Percentiles rank a stretch among this genome's conserved stretches.
These are phyloP conservation scores for Helicocarpus griseus DNA, from an alignment of 2,329 filamentous ascomycete species.

Conservation along the genomic window DNA sequence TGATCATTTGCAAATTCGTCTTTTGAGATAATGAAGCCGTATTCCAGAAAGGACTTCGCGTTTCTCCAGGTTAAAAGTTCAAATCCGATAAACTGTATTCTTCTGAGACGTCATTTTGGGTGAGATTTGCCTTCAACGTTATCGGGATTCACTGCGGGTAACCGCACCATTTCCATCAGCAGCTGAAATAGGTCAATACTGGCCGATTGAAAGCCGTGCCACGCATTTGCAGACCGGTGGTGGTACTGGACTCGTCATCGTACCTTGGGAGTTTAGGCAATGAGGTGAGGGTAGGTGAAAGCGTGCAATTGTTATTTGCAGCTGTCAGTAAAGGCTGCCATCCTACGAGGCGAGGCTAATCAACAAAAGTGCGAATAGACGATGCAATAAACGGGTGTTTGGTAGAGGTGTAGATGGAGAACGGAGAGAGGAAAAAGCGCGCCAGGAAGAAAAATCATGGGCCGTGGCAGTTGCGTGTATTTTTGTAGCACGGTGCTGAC, in stretches of 20 bases:
- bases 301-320: neutral
- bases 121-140: neutral
- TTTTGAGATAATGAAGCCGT: neutral
- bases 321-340: neutral
- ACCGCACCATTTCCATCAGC: neutral
- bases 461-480: conserved; percentile 4
- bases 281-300: neutral
- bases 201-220: too few species aligned
- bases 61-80: neutral
- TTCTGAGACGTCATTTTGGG: neutral
- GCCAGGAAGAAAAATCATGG: too few species aligned
- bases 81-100: neutral
- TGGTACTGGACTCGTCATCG: too few species aligned
- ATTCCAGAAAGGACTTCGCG: neutral
- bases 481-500: conserved; percentile 1
- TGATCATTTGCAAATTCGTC: neutral
- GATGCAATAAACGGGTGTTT: neutral
- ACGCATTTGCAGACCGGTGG: too few species aligned
- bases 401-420: neutral
- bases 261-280: too few species aligned
- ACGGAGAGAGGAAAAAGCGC: neutral
- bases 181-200: neutral
- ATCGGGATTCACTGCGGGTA: neutral
- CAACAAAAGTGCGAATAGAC: neutral
- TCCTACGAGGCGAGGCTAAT: neutral